Evolutionary conservation across 2,329 filamentous ascomycete genomes (phyloP), one percentile per base, ranked within the genome.

Genomic region (Phoma herbarum): DNA sequence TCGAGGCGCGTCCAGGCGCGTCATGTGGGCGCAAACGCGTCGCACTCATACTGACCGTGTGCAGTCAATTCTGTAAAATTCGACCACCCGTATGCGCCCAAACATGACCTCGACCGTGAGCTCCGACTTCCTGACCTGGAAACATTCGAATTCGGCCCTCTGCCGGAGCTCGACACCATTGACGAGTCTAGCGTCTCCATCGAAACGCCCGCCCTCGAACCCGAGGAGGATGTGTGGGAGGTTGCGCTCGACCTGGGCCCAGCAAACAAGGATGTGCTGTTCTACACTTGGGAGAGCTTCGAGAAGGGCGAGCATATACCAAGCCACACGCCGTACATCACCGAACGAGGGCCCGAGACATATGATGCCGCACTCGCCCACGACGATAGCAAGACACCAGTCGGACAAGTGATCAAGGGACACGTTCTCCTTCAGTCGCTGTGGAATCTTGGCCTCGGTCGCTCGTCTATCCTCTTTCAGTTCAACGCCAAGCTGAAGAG

Each of bases 231-330:
- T 54, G 57, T 81, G 2, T 82, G 80, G 80, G 63, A 76, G 20
- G 37, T 75, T 8, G 75, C 78, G 1, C 54, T 73, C 3, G 70
- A 76, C 6, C 46, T 74, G n/a, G 71, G 70, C 5, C 69, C 69
- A 0, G 68, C 64, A 4, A 69, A 74, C 6, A 69, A 78, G 18
- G 56, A 72, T 23, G 53, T 72, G 1, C 52, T 59, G 37, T 86
- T 87, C 68, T 84, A 83, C 60, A 89, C 88, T 0, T 95, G 91
- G 91, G 88, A 92, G 64, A 78, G 76, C 1, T 93, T 93, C 66
- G 77, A 82, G 1, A 72, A 77, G 11, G 66, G 77, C 0, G 72
- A 79, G n/a, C 70, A 79, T 5, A 71, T 79, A 4, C 75, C 79
- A 10, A 64, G 73, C 1, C 66, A 60, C 39, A 83, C 85, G 1